Percentiles rank a stretch among this genome's conserved stretches.
These are phyloP conservation scores for Yamadazyma diospyri DNA, from an alignment of 1,139 yeast species.

Conservation along the genomic window DNA sequence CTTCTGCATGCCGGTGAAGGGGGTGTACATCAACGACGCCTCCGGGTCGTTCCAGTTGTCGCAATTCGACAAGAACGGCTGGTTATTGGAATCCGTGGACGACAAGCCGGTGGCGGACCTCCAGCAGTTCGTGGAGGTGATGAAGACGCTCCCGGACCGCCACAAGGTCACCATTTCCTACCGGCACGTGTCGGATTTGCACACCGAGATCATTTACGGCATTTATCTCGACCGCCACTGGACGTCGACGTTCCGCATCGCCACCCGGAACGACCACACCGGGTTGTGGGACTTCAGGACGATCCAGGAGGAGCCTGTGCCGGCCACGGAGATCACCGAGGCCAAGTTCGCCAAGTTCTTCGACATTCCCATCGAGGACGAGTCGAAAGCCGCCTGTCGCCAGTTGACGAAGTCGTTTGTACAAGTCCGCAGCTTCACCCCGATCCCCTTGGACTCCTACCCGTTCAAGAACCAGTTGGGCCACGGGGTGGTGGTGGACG, in stretches of 20 bases:
- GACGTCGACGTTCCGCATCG: conserved; percentile 68
- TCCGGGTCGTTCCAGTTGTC: conserved; percentile 74
- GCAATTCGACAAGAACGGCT: conserved; percentile 53
- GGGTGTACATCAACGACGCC: conserved; percentile 78
- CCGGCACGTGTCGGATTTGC: conserved; percentile 79
- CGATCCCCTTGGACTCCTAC: conserved; percentile 72
- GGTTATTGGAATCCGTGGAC: conserved; percentile 78
- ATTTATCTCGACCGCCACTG: conserved; percentile 82
- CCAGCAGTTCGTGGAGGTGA: conserved; percentile 72
- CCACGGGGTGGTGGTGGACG: conserved; percentile 79
- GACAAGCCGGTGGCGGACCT: conserved; percentile 70
- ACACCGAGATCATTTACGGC: conserved; percentile 62
- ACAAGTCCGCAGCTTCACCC: conserved; percentile 60
- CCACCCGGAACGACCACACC: conserved; percentile 72
- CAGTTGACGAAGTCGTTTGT: conserved; percentile 55
- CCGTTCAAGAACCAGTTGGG: conserved; percentile 60
- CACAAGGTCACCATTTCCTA: conserved; percentile 68
- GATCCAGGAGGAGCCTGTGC: conserved; percentile 60
- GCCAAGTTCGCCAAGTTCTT: conserved; percentile 70
- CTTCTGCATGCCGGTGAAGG: conserved; percentile 78
- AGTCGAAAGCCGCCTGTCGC: conserved; percentile 46
- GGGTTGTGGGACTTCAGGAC: conserved; percentile 86
- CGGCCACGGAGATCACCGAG: conserved; percentile 32
- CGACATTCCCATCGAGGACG: conserved; percentile 61
- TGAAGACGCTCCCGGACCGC: conserved; percentile 74